Conservation (phyloP, 2,329 filamentous ascomycete species). For the Teratosphaeria viscida region DNA sequence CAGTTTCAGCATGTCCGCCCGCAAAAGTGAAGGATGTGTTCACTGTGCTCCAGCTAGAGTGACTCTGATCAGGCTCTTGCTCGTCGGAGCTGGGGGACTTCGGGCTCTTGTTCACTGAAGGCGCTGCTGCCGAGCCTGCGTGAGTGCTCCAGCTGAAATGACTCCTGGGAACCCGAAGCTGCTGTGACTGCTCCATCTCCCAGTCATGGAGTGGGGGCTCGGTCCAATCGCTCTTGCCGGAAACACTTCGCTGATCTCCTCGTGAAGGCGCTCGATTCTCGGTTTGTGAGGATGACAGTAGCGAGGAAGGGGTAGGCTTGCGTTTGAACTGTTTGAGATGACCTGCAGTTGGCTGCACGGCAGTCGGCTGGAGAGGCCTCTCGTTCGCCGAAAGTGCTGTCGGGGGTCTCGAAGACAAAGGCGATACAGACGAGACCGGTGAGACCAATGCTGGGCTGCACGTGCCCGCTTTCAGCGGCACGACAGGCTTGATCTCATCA, state of each 20-base stretch:
- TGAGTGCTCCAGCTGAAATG: conserved; percentile 27
- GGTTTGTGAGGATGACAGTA: conserved; percentile 3
- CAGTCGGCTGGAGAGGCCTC: not conserved
- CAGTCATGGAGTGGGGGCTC: conserved; percentile 1
- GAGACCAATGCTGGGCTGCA: conserved; percentile 3
- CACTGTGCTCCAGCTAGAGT: conserved; percentile 34
- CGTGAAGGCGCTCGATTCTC: conserved; percentile 14
- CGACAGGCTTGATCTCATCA: conserved; percentile 10
- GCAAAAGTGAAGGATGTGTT: conserved; percentile 30
- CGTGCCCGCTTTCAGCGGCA: conserved; percentile 1
- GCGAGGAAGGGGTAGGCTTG: conserved; percentile 14
- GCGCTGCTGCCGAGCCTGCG: conserved; percentile 15
- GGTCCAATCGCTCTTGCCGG: conserved; percentile 8
- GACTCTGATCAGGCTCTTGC: conserved; percentile 16
- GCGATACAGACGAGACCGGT: conserved; percentile 18
- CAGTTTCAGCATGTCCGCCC: conserved; percentile 23
- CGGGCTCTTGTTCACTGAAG: conserved; percentile 7
- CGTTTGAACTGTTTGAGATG: conserved; percentile 13
- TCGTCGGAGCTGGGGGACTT: not conserved
- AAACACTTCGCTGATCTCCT: conserved; percentile 5
- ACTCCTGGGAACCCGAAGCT: conserved; percentile 7
- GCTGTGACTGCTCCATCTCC: not conserved
- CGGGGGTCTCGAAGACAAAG: conserved; percentile 7
- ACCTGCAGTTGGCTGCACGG: not conserved
- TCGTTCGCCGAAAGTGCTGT: conserved; percentile 2